These are phyloP conservation scores for Linaria vulgaris DNA, from an alignment of 257 asterid species.

Conservation along the genomic window DNA sequence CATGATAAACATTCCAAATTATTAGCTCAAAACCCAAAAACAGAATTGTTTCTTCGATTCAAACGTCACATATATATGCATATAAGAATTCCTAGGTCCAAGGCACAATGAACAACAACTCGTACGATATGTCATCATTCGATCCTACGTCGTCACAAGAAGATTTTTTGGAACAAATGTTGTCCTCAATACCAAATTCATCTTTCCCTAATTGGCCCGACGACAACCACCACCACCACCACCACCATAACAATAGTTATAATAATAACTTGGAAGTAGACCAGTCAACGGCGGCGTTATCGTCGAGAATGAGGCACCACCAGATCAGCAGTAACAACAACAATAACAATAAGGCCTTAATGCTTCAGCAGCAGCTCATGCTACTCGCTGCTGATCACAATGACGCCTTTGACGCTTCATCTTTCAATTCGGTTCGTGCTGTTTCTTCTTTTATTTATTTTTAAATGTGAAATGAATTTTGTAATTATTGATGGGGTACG, in stretches of 20 bases:
- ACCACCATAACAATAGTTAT: too few species aligned
- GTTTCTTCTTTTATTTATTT: neutral
- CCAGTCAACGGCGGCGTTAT: slow-evolving; percentile 44
- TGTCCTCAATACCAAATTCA: slow-evolving; percentile 52
- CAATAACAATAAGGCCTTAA: slow-evolving; percentile 62
- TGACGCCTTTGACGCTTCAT: slow-evolving; percentile 24
- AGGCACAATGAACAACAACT: slow-evolving; percentile 50
- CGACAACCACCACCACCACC: slow-evolving; percentile 59
- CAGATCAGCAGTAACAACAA: slow-evolving; percentile 61
- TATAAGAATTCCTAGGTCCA: slow-evolving; percentile 37
- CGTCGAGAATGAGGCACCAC: slow-evolving; percentile 62
- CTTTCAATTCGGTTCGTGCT: slow-evolving; percentile 37
- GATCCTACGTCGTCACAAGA: slow-evolving; percentile 68
- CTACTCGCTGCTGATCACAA: slow-evolving; percentile 32
- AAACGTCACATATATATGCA: slow-evolving; percentile 30
- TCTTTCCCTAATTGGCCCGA: slow-evolving; percentile 40
- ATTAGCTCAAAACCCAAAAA: too few species aligned
- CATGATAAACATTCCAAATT: too few species aligned
- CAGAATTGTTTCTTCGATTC: too few species aligned
- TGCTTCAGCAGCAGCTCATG: slow-evolving; percentile 66
- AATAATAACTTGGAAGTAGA: slow-evolving; percentile 48
- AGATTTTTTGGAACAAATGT: slow-evolving; percentile 77
- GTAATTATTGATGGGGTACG: too few species aligned
- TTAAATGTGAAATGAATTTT: too few species aligned
- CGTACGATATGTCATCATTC: too few species aligned